A percentile compares a stretch with the other conserved stretches of the same genome.
These are phyloP conservation scores for Eruca vesicaria DNA, from an alignment of 441 rosid species.

Conservation along the genomic window DNA sequence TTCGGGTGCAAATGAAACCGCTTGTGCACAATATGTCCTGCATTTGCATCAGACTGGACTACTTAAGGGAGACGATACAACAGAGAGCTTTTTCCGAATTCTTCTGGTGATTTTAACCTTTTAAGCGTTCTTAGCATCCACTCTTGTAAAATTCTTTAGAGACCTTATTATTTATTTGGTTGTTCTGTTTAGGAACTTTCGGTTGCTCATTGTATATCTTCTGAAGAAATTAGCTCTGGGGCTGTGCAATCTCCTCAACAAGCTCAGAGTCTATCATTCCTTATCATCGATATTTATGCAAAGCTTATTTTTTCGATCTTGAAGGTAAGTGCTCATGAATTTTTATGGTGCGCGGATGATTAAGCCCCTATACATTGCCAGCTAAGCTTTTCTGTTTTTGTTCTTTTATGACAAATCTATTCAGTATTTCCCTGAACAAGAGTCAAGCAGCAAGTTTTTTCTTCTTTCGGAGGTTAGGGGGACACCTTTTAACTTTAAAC, in stretches of 20 bases:
- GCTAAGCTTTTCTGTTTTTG: neutral
- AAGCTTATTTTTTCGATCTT: slow-evolving; percentile 77
- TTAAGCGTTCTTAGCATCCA: neutral
- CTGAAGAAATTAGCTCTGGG: slow-evolving; percentile 64
- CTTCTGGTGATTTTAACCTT: slow-evolving; percentile 53
- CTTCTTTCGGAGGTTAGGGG: slow-evolving; percentile 70
- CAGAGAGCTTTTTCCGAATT: slow-evolving; percentile 80
- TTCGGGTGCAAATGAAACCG: slow-evolving; percentile 74
- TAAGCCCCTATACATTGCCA: neutral
- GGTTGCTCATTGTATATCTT: slow-evolving; percentile 83
- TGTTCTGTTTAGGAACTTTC: slow-evolving; percentile 65
- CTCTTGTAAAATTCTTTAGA: neutral
- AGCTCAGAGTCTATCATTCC: slow-evolving; percentile 73
- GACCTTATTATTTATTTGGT: slow-evolving; percentile 1
- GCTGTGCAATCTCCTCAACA: slow-evolving; percentile 71
- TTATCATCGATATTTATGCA: slow-evolving; percentile 86
- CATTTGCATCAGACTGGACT: slow-evolving; percentile 85
- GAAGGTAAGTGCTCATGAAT: slow-evolving; percentile 48
- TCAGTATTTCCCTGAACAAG: slow-evolving; percentile 75
- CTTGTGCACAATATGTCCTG: slow-evolving; percentile 58
- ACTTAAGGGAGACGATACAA: slow-evolving; percentile 84
- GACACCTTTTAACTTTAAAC: neutral
- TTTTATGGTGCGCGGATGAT: neutral
- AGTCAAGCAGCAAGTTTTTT: slow-evolving; percentile 57
- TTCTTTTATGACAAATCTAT: neutral